Evolutionary conservation across 148 eudicot species (phyloP).

Genomic region (Cornus suecica): DNA sequence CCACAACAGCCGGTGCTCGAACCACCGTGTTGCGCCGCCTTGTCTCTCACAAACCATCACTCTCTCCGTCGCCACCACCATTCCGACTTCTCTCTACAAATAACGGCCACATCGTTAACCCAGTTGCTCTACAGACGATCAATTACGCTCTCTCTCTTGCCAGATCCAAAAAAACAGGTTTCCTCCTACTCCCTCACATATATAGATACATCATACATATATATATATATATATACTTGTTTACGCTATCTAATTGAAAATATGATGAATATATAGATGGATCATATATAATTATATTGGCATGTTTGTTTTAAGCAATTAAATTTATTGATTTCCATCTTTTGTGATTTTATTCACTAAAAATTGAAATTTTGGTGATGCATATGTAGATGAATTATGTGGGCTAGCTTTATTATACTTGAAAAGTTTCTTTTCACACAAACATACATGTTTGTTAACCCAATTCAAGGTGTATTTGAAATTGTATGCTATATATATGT

Average conservation of each 20-base stretch:
- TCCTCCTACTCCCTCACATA: background rate
- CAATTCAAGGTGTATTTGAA: no score
- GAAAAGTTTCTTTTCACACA: no score
- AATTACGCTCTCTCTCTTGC: constrained; percentile 70
- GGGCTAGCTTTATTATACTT: constrained; percentile 60
- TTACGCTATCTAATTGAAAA: no score
- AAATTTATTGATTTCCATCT: background rate
- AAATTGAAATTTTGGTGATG: background rate
- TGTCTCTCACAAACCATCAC: background rate
- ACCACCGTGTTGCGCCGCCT: background rate
- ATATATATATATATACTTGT: background rate
- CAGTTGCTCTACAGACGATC: constrained; percentile 76
- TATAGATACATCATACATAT: no score
- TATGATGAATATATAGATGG: no score
- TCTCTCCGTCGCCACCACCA: background rate
- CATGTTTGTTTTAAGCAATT: no score
- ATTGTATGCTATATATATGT: constrained; percentile 11
- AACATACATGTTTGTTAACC: no score
- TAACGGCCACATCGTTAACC: constrained; percentile 33
- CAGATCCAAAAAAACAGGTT: constrained; percentile 71
- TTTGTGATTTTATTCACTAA: background rate
- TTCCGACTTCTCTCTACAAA: constrained; percentile 31
- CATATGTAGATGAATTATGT: constrained; percentile 67
- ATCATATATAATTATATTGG: no score
- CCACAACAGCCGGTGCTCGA: background rate